Conservation (phyloP, 2,329 filamentous ascomycete genomes). For the Hypoxylon sp. region DNA sequence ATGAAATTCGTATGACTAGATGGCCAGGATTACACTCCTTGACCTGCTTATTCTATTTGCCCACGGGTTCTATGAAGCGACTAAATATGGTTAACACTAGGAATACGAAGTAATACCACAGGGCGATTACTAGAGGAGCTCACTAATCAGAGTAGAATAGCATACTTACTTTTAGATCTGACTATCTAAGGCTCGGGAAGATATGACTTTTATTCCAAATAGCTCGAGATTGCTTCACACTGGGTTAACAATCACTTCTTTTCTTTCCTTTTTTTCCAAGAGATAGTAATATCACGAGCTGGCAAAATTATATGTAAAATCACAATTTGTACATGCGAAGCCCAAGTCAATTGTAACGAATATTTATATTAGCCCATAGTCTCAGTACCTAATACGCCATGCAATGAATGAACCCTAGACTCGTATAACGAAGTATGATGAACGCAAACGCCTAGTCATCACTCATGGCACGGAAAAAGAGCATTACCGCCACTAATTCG, state of each 20-base stretch:
- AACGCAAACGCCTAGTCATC: constrained; percentile 45
- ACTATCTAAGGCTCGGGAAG: too few relatives aligned
- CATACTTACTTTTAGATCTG: background rate
- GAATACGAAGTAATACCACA: background rate
- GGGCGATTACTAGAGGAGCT: background rate
- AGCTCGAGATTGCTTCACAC: background rate
- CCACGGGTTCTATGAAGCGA: background rate
- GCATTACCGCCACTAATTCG: constrained; percentile 12
- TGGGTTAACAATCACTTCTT: background rate
- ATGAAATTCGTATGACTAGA: too few relatives aligned
- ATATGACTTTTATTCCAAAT: too few relatives aligned
- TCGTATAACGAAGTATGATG: constrained; percentile 32
- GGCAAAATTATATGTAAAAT: background rate
- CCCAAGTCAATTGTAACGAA: constrained; percentile 6
- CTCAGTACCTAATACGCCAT: constrained; percentile 42
- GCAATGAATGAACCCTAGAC: constrained; percentile 42
- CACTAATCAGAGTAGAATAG: background rate
- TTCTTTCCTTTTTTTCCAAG: background rate
- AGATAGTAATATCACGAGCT: background rate
- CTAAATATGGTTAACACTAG: background rate
- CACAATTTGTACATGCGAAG: background rate
- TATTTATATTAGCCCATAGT: constrained; percentile 39
- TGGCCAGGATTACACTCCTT: too few relatives aligned
- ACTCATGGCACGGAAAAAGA: constrained; percentile 37
- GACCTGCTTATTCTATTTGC: too few relatives aligned